Evolutionary conservation across 768 basidiomycete genomes (phyloP).

Genomic region (Tulasnella calospora): DNA sequence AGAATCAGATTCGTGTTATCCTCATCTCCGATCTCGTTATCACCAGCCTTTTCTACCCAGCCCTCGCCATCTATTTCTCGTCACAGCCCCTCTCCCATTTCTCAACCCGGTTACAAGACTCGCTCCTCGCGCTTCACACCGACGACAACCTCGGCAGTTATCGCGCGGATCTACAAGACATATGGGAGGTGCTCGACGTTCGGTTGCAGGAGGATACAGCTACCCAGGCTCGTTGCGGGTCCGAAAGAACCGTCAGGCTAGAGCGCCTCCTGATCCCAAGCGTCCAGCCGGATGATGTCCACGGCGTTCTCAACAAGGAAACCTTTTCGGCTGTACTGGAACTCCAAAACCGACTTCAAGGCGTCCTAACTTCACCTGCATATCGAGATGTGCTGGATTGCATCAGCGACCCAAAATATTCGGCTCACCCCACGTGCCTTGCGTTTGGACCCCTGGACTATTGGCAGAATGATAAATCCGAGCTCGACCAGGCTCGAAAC

Average conservation of each 20-base stretch:
- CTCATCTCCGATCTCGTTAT: slow-evolving; percentile 84
- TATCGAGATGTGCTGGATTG: slow-evolving; percentile 34
- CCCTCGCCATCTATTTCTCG: slow-evolving; percentile 74
- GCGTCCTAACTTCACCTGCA: slow-evolving; percentile 31
- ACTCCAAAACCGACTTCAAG: slow-evolving; percentile 56
- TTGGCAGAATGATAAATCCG: slow-evolving; percentile 60
- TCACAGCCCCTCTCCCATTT: slow-evolving; percentile 58
- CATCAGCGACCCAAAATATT: slow-evolving; percentile 49
- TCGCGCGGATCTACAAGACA: slow-evolving; percentile 52
- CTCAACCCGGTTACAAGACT: slow-evolving; percentile 46
- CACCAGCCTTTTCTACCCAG: slow-evolving; percentile 86
- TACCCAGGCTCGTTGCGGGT: slow-evolving; percentile 64
- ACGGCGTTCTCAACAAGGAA: slow-evolving; percentile 54
- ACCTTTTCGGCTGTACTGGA: slow-evolving; percentile 60
- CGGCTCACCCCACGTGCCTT: slow-evolving; percentile 54
- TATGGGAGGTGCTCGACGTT: slow-evolving; percentile 66
- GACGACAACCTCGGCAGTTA: slow-evolving; percentile 44
- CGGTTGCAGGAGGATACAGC: slow-evolving; percentile 65
- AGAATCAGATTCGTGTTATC: slow-evolving; percentile 84
- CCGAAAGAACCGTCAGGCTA: slow-evolving; percentile 63
- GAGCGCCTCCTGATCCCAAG: slow-evolving; percentile 73
- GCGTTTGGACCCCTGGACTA: slow-evolving; percentile 69
- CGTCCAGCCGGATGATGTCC: slow-evolving; percentile 38
- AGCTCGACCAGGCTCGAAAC: slow-evolving; percentile 49
- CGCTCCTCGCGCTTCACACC: slow-evolving; percentile 53